Evolutionary conservation across 148 eudicot species (phyloP).

Genomic region (Arbutus unedo): DNA sequence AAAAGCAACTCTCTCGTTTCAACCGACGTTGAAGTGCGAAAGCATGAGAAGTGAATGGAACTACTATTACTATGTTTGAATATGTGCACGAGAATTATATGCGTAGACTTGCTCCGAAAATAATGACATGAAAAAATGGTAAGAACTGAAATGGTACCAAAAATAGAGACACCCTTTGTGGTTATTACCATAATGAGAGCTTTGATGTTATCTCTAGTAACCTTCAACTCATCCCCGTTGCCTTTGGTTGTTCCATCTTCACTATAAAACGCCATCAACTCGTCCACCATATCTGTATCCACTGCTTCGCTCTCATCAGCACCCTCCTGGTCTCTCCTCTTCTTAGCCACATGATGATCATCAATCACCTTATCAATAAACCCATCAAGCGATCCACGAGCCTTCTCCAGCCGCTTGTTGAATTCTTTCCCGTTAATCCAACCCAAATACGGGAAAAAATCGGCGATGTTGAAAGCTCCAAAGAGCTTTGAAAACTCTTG

Average conservation of each 20-base stretch:
- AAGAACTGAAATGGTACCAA: no score
- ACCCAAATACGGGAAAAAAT: slow-evolving; percentile 27
- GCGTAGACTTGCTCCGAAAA: no score
- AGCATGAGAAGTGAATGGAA: no score
- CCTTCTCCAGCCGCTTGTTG: slow-evolving; percentile 20
- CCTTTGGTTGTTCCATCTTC: slow-evolving; percentile 42
- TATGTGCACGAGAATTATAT: no score
- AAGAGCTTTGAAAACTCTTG: slow-evolving; percentile 36
- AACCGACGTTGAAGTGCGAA: no score
- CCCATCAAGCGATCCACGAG: slow-evolving; percentile 25
- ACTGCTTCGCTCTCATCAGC: not conserved
- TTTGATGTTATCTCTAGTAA: slow-evolving; percentile 78
- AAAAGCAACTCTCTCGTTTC: no score
- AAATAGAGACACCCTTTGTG: no score
- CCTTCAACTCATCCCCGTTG: slow-evolving; percentile 57
- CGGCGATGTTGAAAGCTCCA: slow-evolving; percentile 31
- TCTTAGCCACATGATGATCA: slow-evolving; percentile 18
- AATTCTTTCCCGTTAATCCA: slow-evolving; percentile 21
- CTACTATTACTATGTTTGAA: no score
- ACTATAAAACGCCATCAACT: slow-evolving; percentile 67
- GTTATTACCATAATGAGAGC: slow-evolving; percentile 87
- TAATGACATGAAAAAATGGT: no score
- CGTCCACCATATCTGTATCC: slow-evolving; percentile 80
- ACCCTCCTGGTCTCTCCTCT: not conserved
- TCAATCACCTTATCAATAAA: slow-evolving; percentile 33